Conservation (phyloP, 2,329 filamentous ascomycete species). For the Colletotrichum magnum region DNA sequence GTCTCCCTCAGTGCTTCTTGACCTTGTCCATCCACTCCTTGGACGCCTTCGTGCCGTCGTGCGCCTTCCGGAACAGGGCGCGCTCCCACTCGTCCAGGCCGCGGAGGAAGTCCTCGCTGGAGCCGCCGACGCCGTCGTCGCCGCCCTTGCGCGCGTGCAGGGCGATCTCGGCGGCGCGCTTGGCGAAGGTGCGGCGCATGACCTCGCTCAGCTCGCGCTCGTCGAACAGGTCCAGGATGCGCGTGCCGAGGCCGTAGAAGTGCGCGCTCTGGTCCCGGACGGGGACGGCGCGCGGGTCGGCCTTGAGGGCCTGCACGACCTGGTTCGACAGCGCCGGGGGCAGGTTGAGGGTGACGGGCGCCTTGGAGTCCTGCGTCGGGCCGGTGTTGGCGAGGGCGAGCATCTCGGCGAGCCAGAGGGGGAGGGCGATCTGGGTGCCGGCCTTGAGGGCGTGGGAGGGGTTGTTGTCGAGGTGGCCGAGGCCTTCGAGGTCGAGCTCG, state of each 20-base stretch:
- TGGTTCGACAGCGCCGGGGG: slow-evolving; percentile 82
- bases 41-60: slow-evolving; percentile 79
- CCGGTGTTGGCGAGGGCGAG: slow-evolving; percentile 77
- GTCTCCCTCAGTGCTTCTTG: slow-evolving; percentile 49
- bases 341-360: slow-evolving; percentile 85
- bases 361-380: slow-evolving; percentile 57
- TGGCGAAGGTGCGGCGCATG: slow-evolving; percentile 83
- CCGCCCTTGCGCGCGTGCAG: slow-evolving; percentile 90
- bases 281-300: slow-evolving; percentile 88
- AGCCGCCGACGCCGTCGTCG: slow-evolving; percentile 70
- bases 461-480: slow-evolving; percentile 92
- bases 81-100: slow-evolving; percentile 94
- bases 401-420: slow-evolving; percentile 96
- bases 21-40: slow-evolving; percentile 79
- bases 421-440: slow-evolving; percentile 85
- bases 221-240: slow-evolving; percentile 92
- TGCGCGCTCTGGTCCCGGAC: slow-evolving; percentile 86
- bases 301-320: slow-evolving; percentile 91
- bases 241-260: slow-evolving; percentile 88
- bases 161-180: slow-evolving; percentile 84
- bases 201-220: slow-evolving; percentile 83
- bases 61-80: slow-evolving; percentile 78
- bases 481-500: slow-evolving; percentile 87
- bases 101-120: slow-evolving; percentile 86
- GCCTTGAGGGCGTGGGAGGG: slow-evolving; percentile 79